Percentiles rank a stretch among this genome's conserved stretches.
phyloP scores from a whole-genome alignment of 352 stramenopile genomes.

The Globisporangium mamillatum region DNA sequence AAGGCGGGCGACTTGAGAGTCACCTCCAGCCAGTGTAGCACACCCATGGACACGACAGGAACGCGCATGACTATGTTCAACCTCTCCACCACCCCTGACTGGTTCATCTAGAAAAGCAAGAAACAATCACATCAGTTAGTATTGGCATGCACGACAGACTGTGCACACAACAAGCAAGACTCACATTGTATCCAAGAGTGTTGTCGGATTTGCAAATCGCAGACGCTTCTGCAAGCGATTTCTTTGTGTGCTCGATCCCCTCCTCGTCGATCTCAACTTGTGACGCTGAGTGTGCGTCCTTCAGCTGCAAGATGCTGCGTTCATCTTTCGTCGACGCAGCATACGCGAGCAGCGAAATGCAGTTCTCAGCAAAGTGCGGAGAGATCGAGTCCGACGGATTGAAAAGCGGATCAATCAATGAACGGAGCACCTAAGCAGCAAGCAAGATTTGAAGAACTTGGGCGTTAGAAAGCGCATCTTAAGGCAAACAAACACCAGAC shows the following conservation, averaged over 20 bases:
- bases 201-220: slow-evolving; percentile 81
- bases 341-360: slow-evolving; percentile 70
- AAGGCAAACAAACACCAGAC: neutral
- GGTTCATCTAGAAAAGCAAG: slow-evolving; percentile 67
- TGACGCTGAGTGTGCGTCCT: slow-evolving; percentile 18
- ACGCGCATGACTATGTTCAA: slow-evolving; percentile 73
- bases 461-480: neutral
- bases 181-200: slow-evolving; percentile 85
- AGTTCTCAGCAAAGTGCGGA: slow-evolving; percentile 58
- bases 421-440: slow-evolving; percentile 61
- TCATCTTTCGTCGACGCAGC: slow-evolving; percentile 74
- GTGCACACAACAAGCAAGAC: slow-evolving; percentile 10
- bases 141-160: neutral
- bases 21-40: slow-evolving; percentile 81
- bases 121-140: neutral
- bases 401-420: slow-evolving; percentile 77
- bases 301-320: slow-evolving; percentile 64
- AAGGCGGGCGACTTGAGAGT: slow-evolving; percentile 71
- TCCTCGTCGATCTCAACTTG: slow-evolving; percentile 45
- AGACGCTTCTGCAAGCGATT: slow-evolving; percentile 67
- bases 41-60: slow-evolving; percentile 84
- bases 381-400: slow-evolving; percentile 68
- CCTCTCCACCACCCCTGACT: slow-evolving; percentile 79
- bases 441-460: neutral
- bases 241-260: slow-evolving; percentile 63